These are phyloP conservation scores for Pseudocercospora crystallina DNA, from an alignment of 2,329 filamentous ascomycete species.

Conservation along the genomic window DNA sequence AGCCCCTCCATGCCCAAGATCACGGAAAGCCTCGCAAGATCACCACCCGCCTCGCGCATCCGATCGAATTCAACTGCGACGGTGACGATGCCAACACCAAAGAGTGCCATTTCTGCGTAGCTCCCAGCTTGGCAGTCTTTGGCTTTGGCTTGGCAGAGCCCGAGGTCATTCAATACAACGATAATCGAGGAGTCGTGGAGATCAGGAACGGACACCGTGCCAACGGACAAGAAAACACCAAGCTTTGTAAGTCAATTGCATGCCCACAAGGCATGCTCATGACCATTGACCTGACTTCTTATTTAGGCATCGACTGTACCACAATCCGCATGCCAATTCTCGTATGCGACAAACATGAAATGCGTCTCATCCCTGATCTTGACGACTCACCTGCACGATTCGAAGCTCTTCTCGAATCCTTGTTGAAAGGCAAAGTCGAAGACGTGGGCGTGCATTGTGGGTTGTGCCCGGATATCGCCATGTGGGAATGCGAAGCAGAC, in stretches of 20 bases:
- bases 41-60: slow-evolving; percentile 41
- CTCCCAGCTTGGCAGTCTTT: slow-evolving; percentile 38
- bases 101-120: slow-evolving; percentile 44
- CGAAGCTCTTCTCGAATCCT: slow-evolving; percentile 25
- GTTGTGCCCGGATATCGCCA: slow-evolving; percentile 42
- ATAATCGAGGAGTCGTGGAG: slow-evolving; percentile 38
- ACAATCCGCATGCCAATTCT: slow-evolving; percentile 36
- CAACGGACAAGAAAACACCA: slow-evolving; percentile 33
- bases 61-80: slow-evolving; percentile 40
- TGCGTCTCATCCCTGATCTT: slow-evolving; percentile 29
- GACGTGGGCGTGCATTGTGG: slow-evolving; percentile 39
- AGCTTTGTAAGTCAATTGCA: slow-evolving; percentile 32
- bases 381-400: background rate
- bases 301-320: slow-evolving; percentile 35
- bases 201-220: slow-evolving; percentile 32
- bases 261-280: background rate
- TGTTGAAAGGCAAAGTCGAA: slow-evolving; percentile 16
- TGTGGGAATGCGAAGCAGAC: slow-evolving; percentile 35
- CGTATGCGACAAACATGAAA: slow-evolving; percentile 35
- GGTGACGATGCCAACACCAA: slow-evolving; percentile 15
- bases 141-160: slow-evolving; percentile 35
- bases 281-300: background rate
- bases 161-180: slow-evolving; percentile 33
- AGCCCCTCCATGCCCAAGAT: background rate
- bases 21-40: slow-evolving; percentile 26